Conservation (phyloP, 2,329 filamentous ascomycete species). For the Byssochlamys sp. region DNA sequence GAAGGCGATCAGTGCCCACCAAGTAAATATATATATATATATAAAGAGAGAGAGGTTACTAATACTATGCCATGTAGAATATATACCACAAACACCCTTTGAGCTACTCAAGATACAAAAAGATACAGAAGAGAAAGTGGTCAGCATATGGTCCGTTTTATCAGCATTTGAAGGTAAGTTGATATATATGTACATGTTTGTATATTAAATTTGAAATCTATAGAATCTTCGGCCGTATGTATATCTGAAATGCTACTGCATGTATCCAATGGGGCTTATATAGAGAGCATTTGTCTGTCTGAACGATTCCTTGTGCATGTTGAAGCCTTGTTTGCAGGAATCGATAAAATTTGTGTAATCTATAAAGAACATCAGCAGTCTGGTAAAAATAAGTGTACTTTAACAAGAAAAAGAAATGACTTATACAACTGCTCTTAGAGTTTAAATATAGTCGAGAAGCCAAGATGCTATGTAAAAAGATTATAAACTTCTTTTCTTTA, state of each 20-base stretch:
- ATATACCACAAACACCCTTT: too few relatives aligned
- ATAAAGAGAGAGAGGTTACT: too few relatives aligned
- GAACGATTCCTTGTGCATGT: slow-evolving; percentile 96
- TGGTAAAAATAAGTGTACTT: slow-evolving; percentile 61
- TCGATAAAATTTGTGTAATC: slow-evolving; percentile 70
- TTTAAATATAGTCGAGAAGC: slow-evolving; percentile 88
- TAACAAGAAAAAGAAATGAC: neutral
- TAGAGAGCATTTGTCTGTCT: slow-evolving; percentile 87
- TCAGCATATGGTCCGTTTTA: slow-evolving; percentile 93
- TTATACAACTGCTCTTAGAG: slow-evolving; percentile 41
- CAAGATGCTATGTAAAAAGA: slow-evolving; percentile 98
- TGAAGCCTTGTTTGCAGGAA: slow-evolving; percentile 79
- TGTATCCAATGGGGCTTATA: slow-evolving; percentile 92
- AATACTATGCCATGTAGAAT: too few relatives aligned
- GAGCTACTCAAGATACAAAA: slow-evolving; percentile 84
- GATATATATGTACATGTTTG: too few relatives aligned
- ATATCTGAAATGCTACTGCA: slow-evolving; percentile 98
- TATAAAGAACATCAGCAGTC: slow-evolving; percentile 57
- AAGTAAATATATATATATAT: too few relatives aligned
- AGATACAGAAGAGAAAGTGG: slow-evolving; percentile 93
- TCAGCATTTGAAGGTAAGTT: slow-evolving; percentile 96
- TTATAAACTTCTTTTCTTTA: slow-evolving; percentile 95
- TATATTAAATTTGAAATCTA: too few relatives aligned
- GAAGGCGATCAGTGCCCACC: slow-evolving; percentile 63
- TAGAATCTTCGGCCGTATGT: slow-evolving; percentile 92